Conservation (phyloP, 306 rosid species). For the Quercus engelmannii region DNA sequence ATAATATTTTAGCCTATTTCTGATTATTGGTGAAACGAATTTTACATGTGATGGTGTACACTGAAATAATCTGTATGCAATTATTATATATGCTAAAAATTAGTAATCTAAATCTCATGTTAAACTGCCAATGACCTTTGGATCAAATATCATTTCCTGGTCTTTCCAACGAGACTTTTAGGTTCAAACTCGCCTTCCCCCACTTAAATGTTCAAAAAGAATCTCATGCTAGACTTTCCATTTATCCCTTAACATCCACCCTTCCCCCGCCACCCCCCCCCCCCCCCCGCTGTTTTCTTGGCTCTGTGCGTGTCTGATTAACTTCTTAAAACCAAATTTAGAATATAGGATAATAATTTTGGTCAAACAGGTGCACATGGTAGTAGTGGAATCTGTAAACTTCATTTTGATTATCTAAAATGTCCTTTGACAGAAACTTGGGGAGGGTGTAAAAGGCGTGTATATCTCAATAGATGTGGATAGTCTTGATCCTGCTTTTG, state of each 20-base stretch:
- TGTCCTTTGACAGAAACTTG: constrained; percentile 67
- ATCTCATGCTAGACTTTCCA: neutral
- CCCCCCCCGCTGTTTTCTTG: neutral
- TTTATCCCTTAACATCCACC: neutral
- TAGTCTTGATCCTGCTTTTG: constrained; percentile 92
- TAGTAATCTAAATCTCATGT: too few species aligned
- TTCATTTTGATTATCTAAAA: neutral
- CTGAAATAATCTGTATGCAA: neutral
- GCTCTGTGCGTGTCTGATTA: neutral
- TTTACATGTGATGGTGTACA: neutral
- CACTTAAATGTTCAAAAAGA: too few species aligned
- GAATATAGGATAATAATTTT: neutral
- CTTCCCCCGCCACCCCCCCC: neutral
- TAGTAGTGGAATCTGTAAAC: neutral
- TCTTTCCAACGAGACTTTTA: too few species aligned
- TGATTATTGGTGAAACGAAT: neutral
- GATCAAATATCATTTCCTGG: too few species aligned
- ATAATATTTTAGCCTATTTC: too few species aligned
- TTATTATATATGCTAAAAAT: neutral
- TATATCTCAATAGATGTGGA: constrained; percentile 90
- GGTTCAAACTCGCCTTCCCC: too few species aligned
- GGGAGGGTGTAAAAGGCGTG: constrained; percentile 93
- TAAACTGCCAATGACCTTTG: too few species aligned
- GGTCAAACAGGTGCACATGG: neutral
- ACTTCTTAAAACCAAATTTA: neutral